Percentiles rank a stretch among this genome's conserved stretches.
phyloP scores from a whole-genome alignment of 1,284 basidiomycete species.

The Apiotrichum mycotoxinovorans region DNA sequence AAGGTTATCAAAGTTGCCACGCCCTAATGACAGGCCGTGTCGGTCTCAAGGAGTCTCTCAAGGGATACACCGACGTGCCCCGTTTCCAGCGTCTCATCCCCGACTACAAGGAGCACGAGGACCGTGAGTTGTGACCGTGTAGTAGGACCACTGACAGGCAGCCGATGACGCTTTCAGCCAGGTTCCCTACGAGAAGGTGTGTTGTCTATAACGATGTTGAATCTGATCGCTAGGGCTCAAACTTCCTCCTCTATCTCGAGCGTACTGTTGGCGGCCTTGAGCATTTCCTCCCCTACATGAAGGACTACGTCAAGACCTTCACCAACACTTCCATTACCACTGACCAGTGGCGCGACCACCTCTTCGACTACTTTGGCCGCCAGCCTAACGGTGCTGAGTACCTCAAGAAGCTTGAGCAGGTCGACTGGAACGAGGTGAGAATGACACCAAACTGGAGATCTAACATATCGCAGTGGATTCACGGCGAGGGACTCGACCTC shows the following conservation, averaged over 20 bases:
- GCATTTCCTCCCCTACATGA: constrained; percentile 77
- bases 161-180: constrained; percentile 72
- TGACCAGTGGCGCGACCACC: constrained; percentile 78
- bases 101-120: constrained; percentile 61
- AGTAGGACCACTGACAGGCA: constrained; percentile 34
- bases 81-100: constrained; percentile 79
- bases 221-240: constrained; percentile 54
- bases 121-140: constrained; percentile 20
- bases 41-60: constrained; percentile 67
- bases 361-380: constrained; percentile 69
- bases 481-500: constrained; percentile 73
- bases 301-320: constrained; percentile 52
- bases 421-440: constrained; percentile 70
- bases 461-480: constrained; percentile 61
- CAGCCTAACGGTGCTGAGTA: constrained; percentile 60
- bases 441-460: background rate
- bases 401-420: constrained; percentile 63
- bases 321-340: constrained; percentile 77
- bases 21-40: constrained; percentile 51
- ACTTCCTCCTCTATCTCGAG: constrained; percentile 68
- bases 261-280: constrained; percentile 80
- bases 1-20: background rate
- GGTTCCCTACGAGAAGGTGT: constrained; percentile 67
- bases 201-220: background rate
- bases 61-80: constrained; percentile 54